Percentiles rank a stretch among this genome's conserved stretches.
Evolutionary conservation across 495 filamentous ascomycete species (phyloP).

Genomic region (Xylaria intraflava): DNA sequence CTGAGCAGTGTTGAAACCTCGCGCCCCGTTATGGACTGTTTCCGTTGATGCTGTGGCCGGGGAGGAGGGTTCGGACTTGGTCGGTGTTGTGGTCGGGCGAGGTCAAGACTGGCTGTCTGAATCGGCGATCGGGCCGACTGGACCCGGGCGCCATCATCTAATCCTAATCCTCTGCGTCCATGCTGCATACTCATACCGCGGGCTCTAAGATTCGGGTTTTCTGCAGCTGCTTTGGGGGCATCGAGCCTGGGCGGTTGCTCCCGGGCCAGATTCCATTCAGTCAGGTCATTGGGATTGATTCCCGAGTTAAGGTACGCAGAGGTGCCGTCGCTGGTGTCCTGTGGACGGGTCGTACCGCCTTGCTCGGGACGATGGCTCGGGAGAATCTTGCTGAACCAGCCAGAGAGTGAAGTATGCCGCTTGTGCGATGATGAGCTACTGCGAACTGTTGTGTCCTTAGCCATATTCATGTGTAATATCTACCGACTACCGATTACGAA

Average conservation of each 20-base stretch:
- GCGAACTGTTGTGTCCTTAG: neutral
- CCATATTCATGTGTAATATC: neutral
- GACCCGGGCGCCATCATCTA: neutral
- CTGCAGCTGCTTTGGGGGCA: constrained; percentile 1
- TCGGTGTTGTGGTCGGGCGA: constrained; percentile 11
- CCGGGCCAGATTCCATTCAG: constrained; percentile 22
- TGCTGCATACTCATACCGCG: constrained; percentile 16
- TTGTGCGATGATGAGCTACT: constrained; percentile 3
- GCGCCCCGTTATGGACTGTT: constrained; percentile 10
- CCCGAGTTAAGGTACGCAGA: constrained; percentile 10
- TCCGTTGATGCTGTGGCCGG: neutral
- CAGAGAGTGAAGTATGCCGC: constrained; percentile 25
- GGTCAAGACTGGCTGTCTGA: constrained; percentile 1
- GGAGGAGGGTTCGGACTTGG: constrained; percentile 17
- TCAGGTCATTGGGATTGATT: constrained; percentile 14
- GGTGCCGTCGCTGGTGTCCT: constrained; percentile 16
- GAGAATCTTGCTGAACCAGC: constrained; percentile 30
- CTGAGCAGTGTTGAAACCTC: constrained; percentile 22
- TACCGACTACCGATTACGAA: neutral
- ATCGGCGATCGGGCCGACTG: neutral
- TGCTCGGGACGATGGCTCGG: constrained; percentile 39
- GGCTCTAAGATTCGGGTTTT: constrained; percentile 8
- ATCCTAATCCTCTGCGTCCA: constrained; percentile 12
- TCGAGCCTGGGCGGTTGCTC: constrained; percentile 6
- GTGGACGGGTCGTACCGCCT: constrained; percentile 30